phyloP scores from a whole-genome alignment of 2,329 filamentous ascomycete genomes.

The Penicillium paneum region DNA sequence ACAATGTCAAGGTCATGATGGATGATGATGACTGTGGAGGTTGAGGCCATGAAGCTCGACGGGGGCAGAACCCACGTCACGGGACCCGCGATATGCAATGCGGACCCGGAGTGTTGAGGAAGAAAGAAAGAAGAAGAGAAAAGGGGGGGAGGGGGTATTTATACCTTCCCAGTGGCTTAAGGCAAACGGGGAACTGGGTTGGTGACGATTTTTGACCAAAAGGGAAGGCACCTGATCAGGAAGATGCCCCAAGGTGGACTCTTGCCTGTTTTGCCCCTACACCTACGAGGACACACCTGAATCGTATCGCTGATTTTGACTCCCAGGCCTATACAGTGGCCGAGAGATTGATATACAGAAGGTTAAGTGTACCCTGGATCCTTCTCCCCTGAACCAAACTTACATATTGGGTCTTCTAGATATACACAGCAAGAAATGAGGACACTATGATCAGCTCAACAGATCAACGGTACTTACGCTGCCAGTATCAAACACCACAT shows the following conservation, averaged over 20 bases:
- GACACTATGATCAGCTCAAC: background rate
- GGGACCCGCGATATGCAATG: too few relatives aligned
- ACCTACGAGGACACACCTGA: background rate
- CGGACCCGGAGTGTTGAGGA: too few relatives aligned
- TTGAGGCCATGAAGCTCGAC: background rate
- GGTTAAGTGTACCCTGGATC: background rate
- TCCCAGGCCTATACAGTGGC: background rate
- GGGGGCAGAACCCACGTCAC: too few relatives aligned
- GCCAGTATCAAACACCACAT: background rate
- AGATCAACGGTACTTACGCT: background rate
- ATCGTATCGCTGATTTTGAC: too few relatives aligned
- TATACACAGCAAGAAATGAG: background rate
- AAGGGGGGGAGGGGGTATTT: background rate
- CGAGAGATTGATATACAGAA: background rate
- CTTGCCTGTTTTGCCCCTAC: background rate
- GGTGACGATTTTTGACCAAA: background rate
- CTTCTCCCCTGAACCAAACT: background rate
- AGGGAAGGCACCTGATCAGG: background rate
- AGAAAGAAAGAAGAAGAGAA: background rate
- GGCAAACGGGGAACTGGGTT: background rate
- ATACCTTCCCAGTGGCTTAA: background rate
- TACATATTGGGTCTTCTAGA: too few relatives aligned
- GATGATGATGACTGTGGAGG: background rate
- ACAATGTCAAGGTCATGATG: background rate
- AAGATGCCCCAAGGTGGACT: background rate